A percentile compares a stretch with the other conserved stretches of the same genome.
phyloP scores from a whole-genome alignment of 1,284 basidiomycete species.

The Wallemia hederae region DNA sequence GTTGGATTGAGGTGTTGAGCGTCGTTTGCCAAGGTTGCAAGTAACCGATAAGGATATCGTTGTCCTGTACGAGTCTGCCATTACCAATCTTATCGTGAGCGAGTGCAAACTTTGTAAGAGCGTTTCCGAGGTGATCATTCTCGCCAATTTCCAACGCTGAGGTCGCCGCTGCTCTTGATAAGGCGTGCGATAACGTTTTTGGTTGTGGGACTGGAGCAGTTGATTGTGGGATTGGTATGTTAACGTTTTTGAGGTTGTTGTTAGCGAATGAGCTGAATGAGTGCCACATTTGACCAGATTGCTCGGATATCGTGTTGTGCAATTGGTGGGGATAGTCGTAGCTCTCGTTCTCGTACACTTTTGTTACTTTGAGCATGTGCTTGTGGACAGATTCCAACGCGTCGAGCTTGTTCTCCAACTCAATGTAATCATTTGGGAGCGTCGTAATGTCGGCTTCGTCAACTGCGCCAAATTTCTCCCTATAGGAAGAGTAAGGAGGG shows the following conservation, averaged over 20 bases:
- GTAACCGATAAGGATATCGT: slow-evolving; percentile 39
- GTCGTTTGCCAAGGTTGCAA: slow-evolving; percentile 76
- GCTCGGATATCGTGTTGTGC: neutral
- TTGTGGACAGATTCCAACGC: slow-evolving; percentile 56
- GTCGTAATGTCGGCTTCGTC: slow-evolving; percentile 5
- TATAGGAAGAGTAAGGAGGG: neutral
- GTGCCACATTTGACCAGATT: slow-evolving; percentile 29
- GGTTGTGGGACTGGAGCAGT: slow-evolving; percentile 27
- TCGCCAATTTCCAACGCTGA: slow-evolving; percentile 24
- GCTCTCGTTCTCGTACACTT: slow-evolving; percentile 52
- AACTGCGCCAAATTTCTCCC: neutral
- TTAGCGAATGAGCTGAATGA: slow-evolving; percentile 62
- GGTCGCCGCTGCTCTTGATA: slow-evolving; percentile 49
- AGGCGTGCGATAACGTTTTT: slow-evolving; percentile 86
- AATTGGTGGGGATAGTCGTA: slow-evolving; percentile 37
- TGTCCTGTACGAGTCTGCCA: slow-evolving; percentile 58
- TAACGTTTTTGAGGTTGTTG: slow-evolving; percentile 40
- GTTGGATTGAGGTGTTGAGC: slow-evolving; percentile 42
- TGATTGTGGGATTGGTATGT: slow-evolving; percentile 8
- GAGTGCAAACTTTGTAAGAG: slow-evolving; percentile 44
- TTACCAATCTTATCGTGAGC: slow-evolving; percentile 69
- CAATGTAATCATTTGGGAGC: slow-evolving; percentile 52
- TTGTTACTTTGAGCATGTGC: slow-evolving; percentile 54
- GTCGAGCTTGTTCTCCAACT: slow-evolving; percentile 80
- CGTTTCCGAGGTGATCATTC: slow-evolving; percentile 40